Base-by-base conservation (phyloP, 2,329 filamentous ascomycete species). In the Fusarium transvaalense region DNA sequence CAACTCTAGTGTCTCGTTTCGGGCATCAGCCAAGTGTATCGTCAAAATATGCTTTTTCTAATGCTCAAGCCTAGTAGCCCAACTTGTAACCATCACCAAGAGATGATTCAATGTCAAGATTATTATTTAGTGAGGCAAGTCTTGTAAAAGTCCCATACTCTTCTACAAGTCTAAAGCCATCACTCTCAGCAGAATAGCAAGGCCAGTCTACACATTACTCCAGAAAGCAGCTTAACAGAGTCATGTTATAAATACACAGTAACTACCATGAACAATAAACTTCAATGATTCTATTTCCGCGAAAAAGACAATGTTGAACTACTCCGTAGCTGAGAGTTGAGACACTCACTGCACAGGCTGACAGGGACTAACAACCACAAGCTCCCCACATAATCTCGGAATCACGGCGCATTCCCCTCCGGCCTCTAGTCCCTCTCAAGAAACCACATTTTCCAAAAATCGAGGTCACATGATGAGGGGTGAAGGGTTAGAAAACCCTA, bases 401-500 rank as follows among this genome's bases (percentile, higher is more conserved):
- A 27, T 9, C 4, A 34, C 66, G 66, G 66, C 17, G 37, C n/a
- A 17, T 27, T n/a, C 48, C 41, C 25, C 35, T 64, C 64, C 64
- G 59, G 3, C 19, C 21, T 35, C 32, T 25, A 10, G 14, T 17
- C 15, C n/a, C n/a, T 25, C 43, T 10, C 31, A n/a, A n/a, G 7
- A 32, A 15, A 3, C 15, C 12, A 34, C 34, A 25, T 25, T 25
- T 6, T 14, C 25, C 35, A 39, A 25, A 27, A 19, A 29, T 14
- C 0, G 2, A 1, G 3, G 2, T 54, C 59, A 61, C 56, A 29
- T 61, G 58, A 60, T 21, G 53, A 58, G 55, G 55, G 55, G 57
- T 12, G 56, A 61, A 81, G 79, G 79, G 79, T 78, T 80, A 68
- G 71, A 74, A 80, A 81, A 78, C 79, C 79, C 79, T 81, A 81